Percentiles rank a stretch among this genome's conserved stretches.
Conservation (phyloP, 2,329 filamentous ascomycete genomes). For the Cercospora zeae-maydis region DNA sequence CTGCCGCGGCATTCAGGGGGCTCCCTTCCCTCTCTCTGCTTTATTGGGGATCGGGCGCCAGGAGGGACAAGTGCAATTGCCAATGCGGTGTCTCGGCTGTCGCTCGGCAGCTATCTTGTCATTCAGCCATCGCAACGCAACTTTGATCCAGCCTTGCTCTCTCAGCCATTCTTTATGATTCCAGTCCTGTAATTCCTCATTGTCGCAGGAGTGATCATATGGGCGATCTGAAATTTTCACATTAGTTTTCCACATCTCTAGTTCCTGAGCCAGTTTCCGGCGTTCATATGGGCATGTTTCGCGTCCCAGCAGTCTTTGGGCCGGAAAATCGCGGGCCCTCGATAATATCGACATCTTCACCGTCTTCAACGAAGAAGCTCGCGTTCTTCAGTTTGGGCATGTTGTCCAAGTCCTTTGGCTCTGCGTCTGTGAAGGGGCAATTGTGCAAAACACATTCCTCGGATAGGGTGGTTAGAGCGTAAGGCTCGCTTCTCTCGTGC, state of each 20-base stretch:
- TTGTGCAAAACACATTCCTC: not conserved
- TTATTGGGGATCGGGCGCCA: no score
- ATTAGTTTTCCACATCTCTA: not conserved
- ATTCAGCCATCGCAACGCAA: not conserved
- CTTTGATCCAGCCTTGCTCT: not conserved
- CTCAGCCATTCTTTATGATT: not conserved
- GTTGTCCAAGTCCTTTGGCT: not conserved
- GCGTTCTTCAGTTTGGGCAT: not conserved
- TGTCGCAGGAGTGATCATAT: not conserved
- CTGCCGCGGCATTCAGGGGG: not conserved
- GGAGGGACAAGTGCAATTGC: not conserved
- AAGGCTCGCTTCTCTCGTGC: not conserved
- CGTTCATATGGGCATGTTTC: not conserved
- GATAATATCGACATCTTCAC: accelerated
- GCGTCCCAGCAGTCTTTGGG: not conserved
- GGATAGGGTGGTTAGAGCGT: not conserved
- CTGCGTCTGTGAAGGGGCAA: not conserved
- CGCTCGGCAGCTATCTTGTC: not conserved
- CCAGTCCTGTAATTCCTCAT: not conserved
- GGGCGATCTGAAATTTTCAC: not conserved
- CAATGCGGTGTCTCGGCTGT: not conserved
- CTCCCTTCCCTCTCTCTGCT: no score
- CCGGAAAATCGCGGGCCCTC: not conserved
- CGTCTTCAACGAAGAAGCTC: not conserved
- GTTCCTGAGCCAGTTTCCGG: not conserved